Percentiles rank a stretch among this genome's conserved stretches.
Conservation (phyloP, 192 early-diverging fungal genomes). For the Paraglomus occultum region DNA sequence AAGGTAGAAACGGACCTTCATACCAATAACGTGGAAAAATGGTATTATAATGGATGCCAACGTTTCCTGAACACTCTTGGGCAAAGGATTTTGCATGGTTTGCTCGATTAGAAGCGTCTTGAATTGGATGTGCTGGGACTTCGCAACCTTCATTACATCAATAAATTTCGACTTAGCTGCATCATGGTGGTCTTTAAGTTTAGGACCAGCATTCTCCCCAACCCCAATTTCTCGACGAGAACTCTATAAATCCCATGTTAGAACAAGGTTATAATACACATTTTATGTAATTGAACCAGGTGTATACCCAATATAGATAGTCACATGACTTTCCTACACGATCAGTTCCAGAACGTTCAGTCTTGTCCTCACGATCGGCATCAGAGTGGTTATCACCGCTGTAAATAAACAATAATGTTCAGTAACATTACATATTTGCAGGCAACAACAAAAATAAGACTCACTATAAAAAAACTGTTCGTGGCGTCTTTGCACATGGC, state of each 20-base stretch:
- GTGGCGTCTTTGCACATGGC: slow-evolving; percentile 3
- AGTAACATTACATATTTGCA: slow-evolving; percentile 8
- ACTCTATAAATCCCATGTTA: slow-evolving; percentile 8
- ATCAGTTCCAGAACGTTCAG: neutral
- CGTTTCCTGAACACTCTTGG: neutral
- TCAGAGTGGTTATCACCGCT: slow-evolving; percentile 29
- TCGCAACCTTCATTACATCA: slow-evolving; percentile 13
- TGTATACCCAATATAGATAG: slow-evolving; percentile 26
- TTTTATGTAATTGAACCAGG: slow-evolving; percentile 10
- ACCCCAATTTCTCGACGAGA: slow-evolving; percentile 22
- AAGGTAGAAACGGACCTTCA: slow-evolving; percentile 26
- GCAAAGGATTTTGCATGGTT: slow-evolving; percentile 13
- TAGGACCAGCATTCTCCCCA: slow-evolving; percentile 26
- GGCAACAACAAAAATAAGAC: slow-evolving; percentile 6
- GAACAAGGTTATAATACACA: neutral
- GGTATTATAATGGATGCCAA: slow-evolving; percentile 21
- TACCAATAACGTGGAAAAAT: slow-evolving; percentile 28
- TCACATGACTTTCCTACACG: slow-evolving; percentile 22
- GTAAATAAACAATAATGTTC: slow-evolving; percentile 9
- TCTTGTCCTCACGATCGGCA: slow-evolving; percentile 27
- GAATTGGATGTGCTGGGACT: slow-evolving; percentile 5
- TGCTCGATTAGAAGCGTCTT: slow-evolving; percentile 6
- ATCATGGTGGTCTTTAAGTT: slow-evolving; percentile 26
- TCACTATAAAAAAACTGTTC: slow-evolving; percentile 18
- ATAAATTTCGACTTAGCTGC: slow-evolving; percentile 17